Percentiles rank a stretch among this genome's conserved stretches.
Conservation (phyloP, 2,329 filamentous ascomycete genomes). For the Fusarium goolgardi region DNA sequence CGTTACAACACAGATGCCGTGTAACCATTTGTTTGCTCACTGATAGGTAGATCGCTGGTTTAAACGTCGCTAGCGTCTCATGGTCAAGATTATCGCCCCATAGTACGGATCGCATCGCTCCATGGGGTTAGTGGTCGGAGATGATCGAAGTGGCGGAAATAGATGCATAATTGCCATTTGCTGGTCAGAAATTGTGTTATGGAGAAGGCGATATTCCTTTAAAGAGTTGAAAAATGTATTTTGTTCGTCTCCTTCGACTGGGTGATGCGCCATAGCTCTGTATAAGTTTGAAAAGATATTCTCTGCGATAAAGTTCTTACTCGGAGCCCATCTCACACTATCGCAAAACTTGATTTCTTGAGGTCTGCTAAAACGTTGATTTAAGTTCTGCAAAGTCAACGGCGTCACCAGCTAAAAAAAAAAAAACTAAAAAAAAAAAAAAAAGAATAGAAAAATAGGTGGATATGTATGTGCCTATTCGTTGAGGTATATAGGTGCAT, state of each 20-base stretch:
- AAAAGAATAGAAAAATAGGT: too few species aligned
- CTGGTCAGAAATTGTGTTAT: neutral
- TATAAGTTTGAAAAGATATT: neutral
- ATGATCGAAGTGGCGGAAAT: neutral
- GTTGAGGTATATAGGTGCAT: neutral
- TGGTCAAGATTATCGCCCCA: slow-evolving; percentile 10
- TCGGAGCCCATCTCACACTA: neutral
- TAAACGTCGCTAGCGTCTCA: slow-evolving; percentile 15
- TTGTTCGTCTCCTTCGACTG: neutral
- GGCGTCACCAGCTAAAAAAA: neutral
- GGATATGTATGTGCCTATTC: neutral
- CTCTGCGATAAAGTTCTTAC: neutral
- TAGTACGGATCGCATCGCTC: slow-evolving; percentile 5
- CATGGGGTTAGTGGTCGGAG: slow-evolving; percentile 11
- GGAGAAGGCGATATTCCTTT: neutral
- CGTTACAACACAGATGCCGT: slow-evolving; percentile 13
- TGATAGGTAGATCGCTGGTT: slow-evolving; percentile 18
- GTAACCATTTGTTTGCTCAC: slow-evolving; percentile 14
- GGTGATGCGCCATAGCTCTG: neutral
- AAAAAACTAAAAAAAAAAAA: too few species aligned
- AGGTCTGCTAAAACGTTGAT: neutral
- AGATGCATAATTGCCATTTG: neutral
- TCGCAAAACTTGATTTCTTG: neutral
- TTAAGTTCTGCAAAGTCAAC: neutral
- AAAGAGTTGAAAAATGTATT: neutral